These are phyloP conservation scores for Trichocomaceae sp. DNA, from an alignment of 2,329 filamentous ascomycete species.

Conservation along the genomic window DNA sequence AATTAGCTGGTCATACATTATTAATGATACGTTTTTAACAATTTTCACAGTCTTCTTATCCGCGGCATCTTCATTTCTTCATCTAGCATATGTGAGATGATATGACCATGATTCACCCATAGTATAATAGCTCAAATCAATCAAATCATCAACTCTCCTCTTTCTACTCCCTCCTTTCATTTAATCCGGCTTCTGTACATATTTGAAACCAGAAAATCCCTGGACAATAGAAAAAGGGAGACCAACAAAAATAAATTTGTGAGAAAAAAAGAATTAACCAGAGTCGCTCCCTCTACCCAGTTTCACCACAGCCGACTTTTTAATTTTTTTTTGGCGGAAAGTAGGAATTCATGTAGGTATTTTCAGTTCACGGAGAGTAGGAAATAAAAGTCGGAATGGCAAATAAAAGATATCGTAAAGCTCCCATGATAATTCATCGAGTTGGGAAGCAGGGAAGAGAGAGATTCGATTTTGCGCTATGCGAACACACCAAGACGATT, in stretches of 20 bases:
- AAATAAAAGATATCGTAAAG: neutral
- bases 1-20: neutral
- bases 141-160: neutral
- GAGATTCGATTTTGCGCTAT: neutral
- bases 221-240: no score
- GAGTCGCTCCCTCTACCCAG: neutral
- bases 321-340: neutral
- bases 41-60: neutral
- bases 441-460: conserved; percentile 14
- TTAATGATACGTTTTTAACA: no score
- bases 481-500: neutral
- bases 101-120: neutral
- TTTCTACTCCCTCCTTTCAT: conserved; percentile 3
- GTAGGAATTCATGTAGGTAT: neutral
- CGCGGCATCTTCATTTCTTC: conserved; percentile 8
- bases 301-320: neutral
- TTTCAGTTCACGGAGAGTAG: neutral
- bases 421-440: neutral
- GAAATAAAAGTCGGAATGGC: conserved; percentile 12
- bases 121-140: neutral
- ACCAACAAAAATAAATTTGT: no score
- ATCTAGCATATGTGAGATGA: neutral
- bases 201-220: neutral
- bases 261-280: neutral
- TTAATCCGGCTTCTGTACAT: neutral